These are phyloP conservation scores for Leccinum griseonigrum DNA, from an alignment of 1,284 basidiomycete species.

Conservation along the genomic window DNA sequence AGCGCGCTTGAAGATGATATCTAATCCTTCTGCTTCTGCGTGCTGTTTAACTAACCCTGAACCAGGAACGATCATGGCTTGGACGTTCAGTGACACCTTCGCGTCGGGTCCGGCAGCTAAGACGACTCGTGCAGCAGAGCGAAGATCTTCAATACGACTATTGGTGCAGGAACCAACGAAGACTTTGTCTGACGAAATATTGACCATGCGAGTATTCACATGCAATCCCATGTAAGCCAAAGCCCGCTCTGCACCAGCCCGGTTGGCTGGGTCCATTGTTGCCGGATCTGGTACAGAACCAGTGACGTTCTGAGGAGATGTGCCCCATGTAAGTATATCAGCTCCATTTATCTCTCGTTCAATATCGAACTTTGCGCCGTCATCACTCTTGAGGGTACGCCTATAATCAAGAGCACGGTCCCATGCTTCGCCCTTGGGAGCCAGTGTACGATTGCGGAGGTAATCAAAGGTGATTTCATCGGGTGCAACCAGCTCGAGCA, in stretches of 20 bases:
- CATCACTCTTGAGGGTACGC: conserved; percentile 83
- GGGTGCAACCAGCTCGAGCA: conserved; percentile 90
- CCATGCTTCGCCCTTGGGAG: conserved; percentile 89
- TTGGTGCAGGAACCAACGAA: conserved; percentile 98
- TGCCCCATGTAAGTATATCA: conserved; percentile 97
- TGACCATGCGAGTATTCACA: conserved; percentile 82
- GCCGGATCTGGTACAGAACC: conserved; percentile 83
- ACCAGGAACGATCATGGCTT: conserved; percentile 95
- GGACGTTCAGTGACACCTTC: conserved; percentile 75
- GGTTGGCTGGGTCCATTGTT: conserved; percentile 66
- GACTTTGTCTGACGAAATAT: conserved; percentile 87
- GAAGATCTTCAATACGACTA: conserved; percentile 93
- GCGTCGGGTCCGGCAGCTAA: conserved; percentile 72
- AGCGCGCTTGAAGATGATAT: conserved; percentile 88
- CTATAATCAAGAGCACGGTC: conserved; percentile 88
- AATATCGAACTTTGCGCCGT: conserved; percentile 87
- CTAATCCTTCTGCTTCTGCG: conserved; percentile 91
- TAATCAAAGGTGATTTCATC: conserved; percentile 92
- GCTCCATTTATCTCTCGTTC: conserved; percentile 84
- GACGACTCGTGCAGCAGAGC: conserved; percentile 74
- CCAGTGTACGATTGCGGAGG: conserved; percentile 81
- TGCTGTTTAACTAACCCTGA: conserved; percentile 95
- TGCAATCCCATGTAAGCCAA: conserved; percentile 91
- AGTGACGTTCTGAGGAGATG: conserved; percentile 92
- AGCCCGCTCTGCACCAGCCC: conserved; percentile 76